Conservation (phyloP, 2,329 filamentous ascomycete species). For the Phoma sp. region DNA sequence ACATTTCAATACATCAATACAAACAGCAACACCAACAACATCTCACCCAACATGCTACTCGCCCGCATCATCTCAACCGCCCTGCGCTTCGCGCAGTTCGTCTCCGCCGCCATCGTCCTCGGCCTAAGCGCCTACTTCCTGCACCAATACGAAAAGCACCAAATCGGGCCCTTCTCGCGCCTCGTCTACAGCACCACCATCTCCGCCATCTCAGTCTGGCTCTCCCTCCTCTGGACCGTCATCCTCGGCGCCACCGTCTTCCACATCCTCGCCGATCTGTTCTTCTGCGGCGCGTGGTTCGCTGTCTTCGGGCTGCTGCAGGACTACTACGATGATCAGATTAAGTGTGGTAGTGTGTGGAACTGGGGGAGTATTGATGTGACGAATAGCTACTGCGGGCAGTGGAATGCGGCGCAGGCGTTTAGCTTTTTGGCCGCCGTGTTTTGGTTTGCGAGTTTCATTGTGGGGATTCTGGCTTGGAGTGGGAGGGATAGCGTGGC, state of each 20-base stretch:
- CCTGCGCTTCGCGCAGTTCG: conserved; percentile 69
- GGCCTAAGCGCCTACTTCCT: conserved; percentile 26
- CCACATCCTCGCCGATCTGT: conserved; percentile 73
- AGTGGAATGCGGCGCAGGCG: conserved; percentile 74
- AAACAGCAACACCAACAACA: conserved; percentile 5
- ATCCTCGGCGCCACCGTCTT: conserved; percentile 71
- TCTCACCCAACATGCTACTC: conserved; percentile 26
- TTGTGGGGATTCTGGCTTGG: conserved; percentile 23
- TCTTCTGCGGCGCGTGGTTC: conserved; percentile 75
- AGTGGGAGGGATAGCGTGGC: neutral
- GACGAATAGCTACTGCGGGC: conserved; percentile 61
- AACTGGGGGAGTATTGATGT: conserved; percentile 63
- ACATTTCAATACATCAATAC: neutral
- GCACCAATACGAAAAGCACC: conserved; percentile 41
- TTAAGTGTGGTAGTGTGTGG: conserved; percentile 36
- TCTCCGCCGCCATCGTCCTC: conserved; percentile 67
- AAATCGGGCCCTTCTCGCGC: conserved; percentile 65
- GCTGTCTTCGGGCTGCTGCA: conserved; percentile 49
- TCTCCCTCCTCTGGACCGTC: conserved; percentile 73
- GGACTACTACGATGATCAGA: conserved; percentile 28
- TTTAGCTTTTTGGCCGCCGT: conserved; percentile 75
- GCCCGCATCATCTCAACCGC: conserved; percentile 61
- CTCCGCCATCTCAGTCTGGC: conserved; percentile 70
- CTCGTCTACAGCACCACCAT: conserved; percentile 80
- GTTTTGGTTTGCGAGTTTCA: conserved; percentile 65